Conservation (phyloP, 108 stramenopile species). For the Cyclotella kingstonii region DNA sequence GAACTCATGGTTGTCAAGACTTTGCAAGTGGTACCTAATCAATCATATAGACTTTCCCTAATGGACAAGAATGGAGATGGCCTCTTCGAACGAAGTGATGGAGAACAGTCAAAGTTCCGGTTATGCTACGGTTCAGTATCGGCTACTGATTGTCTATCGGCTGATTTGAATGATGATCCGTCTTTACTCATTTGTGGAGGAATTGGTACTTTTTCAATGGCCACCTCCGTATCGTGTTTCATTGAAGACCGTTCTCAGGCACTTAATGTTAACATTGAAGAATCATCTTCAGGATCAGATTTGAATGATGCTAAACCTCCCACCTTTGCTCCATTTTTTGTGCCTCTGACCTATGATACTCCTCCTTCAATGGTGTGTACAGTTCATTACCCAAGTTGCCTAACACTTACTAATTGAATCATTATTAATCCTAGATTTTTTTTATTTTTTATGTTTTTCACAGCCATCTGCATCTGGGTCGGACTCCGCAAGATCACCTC, state of each 20-base stretch:
- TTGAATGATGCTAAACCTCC: background rate
- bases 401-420: background rate
- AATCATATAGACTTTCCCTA: conserved; percentile 22
- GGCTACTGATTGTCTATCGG: conserved; percentile 4
- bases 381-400: background rate
- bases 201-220: background rate
- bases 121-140: conserved; percentile 26
- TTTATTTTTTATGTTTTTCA: no score
- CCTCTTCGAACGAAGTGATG: no score
- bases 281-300: background rate
- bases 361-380: background rate
- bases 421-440: background rate
- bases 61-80: conserved; percentile 15
- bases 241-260: background rate
- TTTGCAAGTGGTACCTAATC: conserved; percentile 5
- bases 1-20: background rate
- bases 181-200: conserved; percentile 23
- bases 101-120: conserved; percentile 11
- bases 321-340: conserved; percentile 18
- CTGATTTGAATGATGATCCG: background rate
- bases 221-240: conserved; percentile 5
- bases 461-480: no score
- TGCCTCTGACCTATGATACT: conserved; percentile 11
- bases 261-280: conserved; percentile 1
- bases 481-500: no score